Conservation (phyloP, 148 eudicot genomes). For the Nepenthes mirabilis region DNA sequence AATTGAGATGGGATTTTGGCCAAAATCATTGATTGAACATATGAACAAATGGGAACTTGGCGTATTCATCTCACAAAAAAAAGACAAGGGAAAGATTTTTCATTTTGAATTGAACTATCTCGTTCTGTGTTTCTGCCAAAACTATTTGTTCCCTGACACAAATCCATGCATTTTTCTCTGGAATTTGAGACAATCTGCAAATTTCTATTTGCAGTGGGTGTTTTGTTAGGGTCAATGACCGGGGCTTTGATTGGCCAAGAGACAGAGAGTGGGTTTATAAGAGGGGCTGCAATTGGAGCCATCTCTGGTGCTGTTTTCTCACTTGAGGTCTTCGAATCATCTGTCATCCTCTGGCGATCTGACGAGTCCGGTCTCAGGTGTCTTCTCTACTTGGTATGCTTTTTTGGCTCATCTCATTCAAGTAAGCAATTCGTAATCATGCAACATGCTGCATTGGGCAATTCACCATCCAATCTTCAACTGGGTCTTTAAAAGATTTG, state of each 20-base stretch:
- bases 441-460: background rate
- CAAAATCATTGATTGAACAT: no score
- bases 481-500: no score
- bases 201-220: conserved; percentile 56
- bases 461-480: no score
- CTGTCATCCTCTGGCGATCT: conserved; percentile 79
- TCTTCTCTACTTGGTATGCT: conserved; percentile 68
- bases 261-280: conserved; percentile 89
- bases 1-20: no score
- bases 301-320: conserved; percentile 99
- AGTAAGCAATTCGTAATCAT: no score
- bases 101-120: no score
- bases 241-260: conserved; percentile 97
- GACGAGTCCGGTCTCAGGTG: conserved; percentile 90
- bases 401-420: background rate
- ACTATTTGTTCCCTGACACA: background rate
- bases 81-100: no score
- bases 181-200: no score
- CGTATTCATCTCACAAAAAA: no score
- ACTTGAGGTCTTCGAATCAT: conserved; percentile 91
- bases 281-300: conserved; percentile 98
- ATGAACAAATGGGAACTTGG: no score
- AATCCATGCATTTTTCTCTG: no score
- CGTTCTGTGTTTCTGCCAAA: no score
- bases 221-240: conserved; percentile 86